These are phyloP conservation scores for Coemansia interrupta DNA, from an alignment of 192 early-diverging fungal species.

Conservation along the genomic window DNA sequence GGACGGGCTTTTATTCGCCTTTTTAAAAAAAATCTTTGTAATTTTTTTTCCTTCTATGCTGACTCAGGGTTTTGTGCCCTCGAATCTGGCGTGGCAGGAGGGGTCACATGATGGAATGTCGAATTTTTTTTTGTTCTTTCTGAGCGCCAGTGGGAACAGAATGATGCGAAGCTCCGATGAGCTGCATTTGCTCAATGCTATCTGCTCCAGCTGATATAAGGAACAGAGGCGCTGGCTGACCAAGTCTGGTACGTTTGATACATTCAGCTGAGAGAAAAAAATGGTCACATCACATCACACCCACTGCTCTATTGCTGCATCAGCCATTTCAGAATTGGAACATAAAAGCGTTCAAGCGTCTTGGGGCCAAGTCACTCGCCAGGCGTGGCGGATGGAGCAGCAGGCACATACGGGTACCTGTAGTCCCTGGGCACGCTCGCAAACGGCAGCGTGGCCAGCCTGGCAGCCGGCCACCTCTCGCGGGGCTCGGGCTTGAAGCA, in stretches of 20 bases:
- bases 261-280: background rate
- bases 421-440: conserved; percentile 50
- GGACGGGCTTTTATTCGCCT: background rate
- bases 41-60: background rate
- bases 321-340: background rate
- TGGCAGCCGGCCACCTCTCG: conserved; percentile 70
- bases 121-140: background rate
- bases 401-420: conserved; percentile 29
- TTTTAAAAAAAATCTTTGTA: background rate
- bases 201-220: no score
- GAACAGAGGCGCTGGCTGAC: no score
- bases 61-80: no score
- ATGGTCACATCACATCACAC: conserved; percentile 1
- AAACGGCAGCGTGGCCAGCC: conserved; percentile 73
- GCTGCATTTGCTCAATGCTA: no score
- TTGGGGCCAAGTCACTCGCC: background rate
- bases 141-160: no score
- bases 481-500: conserved; percentile 81
- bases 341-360: background rate
- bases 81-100: no score
- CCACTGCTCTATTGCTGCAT: background rate
- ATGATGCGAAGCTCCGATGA: no score
- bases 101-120: background rate
- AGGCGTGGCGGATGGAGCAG: background rate
- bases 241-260: no score